phyloP scores from a whole-genome alignment of 169 alveolate species.

The Besnoitia besnoiti region DNA sequence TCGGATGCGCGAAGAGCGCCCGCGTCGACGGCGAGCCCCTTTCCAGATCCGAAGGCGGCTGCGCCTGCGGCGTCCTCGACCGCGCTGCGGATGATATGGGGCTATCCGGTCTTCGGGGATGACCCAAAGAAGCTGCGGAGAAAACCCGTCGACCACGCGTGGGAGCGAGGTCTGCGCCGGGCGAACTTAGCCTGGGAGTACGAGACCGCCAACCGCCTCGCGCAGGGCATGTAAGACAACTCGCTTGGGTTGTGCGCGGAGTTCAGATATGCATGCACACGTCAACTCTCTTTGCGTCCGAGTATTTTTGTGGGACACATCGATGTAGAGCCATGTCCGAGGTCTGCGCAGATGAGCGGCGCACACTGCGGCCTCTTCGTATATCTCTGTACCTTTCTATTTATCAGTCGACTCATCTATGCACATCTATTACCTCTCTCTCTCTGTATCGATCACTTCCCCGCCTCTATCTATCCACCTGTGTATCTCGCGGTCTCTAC shows the following conservation, averaged over 20 bases:
- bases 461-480: not conserved
- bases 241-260: no score
- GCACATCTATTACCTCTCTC: no score
- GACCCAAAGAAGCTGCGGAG: constrained; percentile 70
- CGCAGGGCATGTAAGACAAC: constrained; percentile 67
- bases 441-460: no score
- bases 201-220: constrained; percentile 75
- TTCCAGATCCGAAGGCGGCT: not conserved
- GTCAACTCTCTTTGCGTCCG: no score
- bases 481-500: not conserved
- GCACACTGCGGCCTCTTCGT: no score
- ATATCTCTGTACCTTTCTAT: no score
- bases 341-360: no score
- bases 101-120: constrained; percentile 76
- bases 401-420: no score
- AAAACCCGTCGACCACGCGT: constrained; percentile 71
- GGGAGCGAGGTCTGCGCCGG: constrained; percentile 74
- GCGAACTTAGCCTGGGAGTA: constrained; percentile 71
- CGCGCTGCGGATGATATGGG: constrained; percentile 64
- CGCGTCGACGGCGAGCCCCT: not conserved
- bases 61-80: not conserved
- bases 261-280: no score
- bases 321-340: no score
- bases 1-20: no score
- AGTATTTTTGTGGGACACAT: no score